Evolutionary conservation across 768 basidiomycete genomes (phyloP).

Genomic region (Boletus barrowsii): DNA sequence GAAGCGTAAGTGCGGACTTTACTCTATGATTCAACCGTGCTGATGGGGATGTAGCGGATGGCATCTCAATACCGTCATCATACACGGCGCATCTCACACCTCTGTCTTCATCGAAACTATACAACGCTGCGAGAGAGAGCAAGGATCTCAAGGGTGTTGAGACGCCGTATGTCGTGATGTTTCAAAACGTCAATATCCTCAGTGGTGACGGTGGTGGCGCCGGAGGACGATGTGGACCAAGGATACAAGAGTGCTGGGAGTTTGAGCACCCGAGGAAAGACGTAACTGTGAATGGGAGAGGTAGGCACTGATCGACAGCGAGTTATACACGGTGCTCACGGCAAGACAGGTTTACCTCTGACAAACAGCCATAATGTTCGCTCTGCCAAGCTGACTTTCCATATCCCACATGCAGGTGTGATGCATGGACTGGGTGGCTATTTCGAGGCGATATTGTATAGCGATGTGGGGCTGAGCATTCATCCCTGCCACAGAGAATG

Average conservation of each 20-base stretch:
- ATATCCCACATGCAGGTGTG: slow-evolving; percentile 91
- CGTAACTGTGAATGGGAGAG: slow-evolving; percentile 66
- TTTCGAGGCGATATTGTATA: slow-evolving; percentile 92
- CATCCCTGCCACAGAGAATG: slow-evolving; percentile 86
- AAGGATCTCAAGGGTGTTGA: slow-evolving; percentile 76
- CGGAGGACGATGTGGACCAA: slow-evolving; percentile 69
- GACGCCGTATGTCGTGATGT: slow-evolving; percentile 99
- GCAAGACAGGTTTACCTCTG: slow-evolving; percentile 66
- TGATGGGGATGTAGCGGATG: slow-evolving; percentile 57
- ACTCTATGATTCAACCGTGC: neutral
- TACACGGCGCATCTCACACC: slow-evolving; percentile 96
- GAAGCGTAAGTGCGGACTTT: slow-evolving; percentile 55
- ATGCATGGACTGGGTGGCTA: slow-evolving; percentile 96
- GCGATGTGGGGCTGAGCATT: slow-evolving; percentile 87
- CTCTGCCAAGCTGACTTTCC: slow-evolving; percentile 80
- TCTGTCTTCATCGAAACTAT: slow-evolving; percentile 89
- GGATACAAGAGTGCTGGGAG: slow-evolving; percentile 94
- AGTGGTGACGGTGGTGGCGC: slow-evolving; percentile 68
- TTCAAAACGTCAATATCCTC: slow-evolving; percentile 87
- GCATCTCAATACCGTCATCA: slow-evolving; percentile 94
- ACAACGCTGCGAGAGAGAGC: slow-evolving; percentile 70
- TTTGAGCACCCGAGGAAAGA: slow-evolving; percentile 92
- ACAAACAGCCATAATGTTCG: slow-evolving; percentile 98
- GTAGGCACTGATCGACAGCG: slow-evolving; percentile 36
- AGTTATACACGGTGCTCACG: slow-evolving; percentile 7